These are phyloP conservation scores for Camellia granthamiana DNA, from an alignment of 148 eudicot species.

Conservation along the genomic window DNA sequence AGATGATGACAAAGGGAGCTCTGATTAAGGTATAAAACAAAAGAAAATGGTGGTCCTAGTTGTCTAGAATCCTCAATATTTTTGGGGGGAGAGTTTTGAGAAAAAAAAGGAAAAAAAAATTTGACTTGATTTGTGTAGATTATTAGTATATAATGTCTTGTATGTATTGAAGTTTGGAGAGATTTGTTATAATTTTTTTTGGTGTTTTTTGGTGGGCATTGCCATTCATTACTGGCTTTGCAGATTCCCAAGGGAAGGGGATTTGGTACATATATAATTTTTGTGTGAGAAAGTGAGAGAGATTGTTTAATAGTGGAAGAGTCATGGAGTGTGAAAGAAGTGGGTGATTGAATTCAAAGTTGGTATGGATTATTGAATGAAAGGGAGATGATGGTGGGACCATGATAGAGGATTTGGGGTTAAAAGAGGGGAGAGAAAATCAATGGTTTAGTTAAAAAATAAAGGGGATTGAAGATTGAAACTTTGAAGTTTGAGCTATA, in stretches of 20 bases:
- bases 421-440: constrained; percentile 14
- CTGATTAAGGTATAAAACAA: constrained; percentile 29
- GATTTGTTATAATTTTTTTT: constrained; percentile 19
- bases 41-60: constrained; percentile 33
- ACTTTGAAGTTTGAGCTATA: constrained; percentile 30
- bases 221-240: constrained; percentile 32
- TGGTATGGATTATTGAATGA: constrained; percentile 29
- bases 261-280: constrained; percentile 44
- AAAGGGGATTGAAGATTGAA: constrained; percentile 23
- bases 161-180: constrained; percentile 27
- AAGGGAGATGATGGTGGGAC: constrained; percentile 32
- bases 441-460: constrained; percentile 33
- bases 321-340: constrained; percentile 36
- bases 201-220: constrained; percentile 33
- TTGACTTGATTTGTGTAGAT: constrained; percentile 18
- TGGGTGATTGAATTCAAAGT: constrained; percentile 39
- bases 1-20: constrained; percentile 63
- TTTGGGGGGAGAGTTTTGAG: constrained; percentile 35
- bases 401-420: constrained; percentile 11
- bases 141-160: constrained; percentile 16
- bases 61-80: constrained; percentile 43
- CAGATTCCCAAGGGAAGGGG: constrained; percentile 75
- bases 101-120: constrained; percentile 6
- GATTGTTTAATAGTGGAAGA: constrained; percentile 24
- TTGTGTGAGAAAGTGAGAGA: constrained; percentile 23